Conservation (phyloP, 139 green algal species). For the Chlamydomonas incerta region DNA sequence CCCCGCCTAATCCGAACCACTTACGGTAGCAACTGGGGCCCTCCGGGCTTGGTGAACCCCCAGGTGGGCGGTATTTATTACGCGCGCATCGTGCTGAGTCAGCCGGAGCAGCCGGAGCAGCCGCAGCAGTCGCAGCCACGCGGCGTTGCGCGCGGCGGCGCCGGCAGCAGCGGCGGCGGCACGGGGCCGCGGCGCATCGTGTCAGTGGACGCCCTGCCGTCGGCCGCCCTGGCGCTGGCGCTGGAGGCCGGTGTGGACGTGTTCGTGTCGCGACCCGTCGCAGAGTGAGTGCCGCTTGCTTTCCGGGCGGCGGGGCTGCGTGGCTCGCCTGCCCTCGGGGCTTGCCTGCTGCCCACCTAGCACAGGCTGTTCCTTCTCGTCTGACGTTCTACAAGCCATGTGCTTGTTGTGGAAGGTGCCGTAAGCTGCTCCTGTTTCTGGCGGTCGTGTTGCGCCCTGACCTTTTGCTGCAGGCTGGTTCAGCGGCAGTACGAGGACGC, state of each 20-base stretch:
- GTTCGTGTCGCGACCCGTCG: conserved; percentile 11
- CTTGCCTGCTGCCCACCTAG: no score
- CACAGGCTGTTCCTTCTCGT: neutral
- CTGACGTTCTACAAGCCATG: no score
- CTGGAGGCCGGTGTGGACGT: conserved; percentile 15
- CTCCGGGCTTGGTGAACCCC: no score
- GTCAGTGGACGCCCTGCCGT: conserved; percentile 4
- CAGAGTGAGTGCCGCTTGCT: conserved; percentile 1
- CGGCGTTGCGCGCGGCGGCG: neutral
- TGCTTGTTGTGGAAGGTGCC: no score
- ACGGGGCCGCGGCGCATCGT: neutral
- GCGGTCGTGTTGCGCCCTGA: no score
- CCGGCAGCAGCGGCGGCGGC: neutral
- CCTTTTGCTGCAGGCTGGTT: conserved; percentile 32
- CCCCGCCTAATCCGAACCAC: no score
- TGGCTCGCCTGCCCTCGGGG: neutral
- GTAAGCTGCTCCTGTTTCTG: no score
- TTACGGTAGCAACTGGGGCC: no score
- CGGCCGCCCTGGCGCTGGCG: conserved; percentile 15
- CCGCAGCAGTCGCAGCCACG: neutral
- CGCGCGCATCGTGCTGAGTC: conserved; percentile 16
- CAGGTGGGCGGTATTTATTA: conserved; percentile 25
- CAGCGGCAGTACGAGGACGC: conserved; percentile 18
- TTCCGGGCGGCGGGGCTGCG: neutral
- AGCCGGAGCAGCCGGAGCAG: neutral